A percentile compares a stretch with the other conserved stretches of the same genome.
Conservation (phyloP, 352 stramenopile genomes). For the Aphanomyces cochlioides region DNA sequence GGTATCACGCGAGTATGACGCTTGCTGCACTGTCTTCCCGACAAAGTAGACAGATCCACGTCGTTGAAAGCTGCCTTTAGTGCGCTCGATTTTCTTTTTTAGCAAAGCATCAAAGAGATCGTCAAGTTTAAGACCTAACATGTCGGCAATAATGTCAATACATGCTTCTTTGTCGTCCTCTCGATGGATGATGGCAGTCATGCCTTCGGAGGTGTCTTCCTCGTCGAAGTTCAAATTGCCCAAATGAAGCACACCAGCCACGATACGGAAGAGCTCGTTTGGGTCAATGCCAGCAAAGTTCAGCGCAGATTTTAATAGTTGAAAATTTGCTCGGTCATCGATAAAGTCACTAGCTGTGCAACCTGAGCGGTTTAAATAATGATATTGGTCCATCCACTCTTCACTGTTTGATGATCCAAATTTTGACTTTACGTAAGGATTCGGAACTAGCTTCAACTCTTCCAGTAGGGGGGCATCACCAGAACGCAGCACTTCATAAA, state of each 20-base stretch:
- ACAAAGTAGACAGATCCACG: constrained; percentile 51
- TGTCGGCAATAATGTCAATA: constrained; percentile 41
- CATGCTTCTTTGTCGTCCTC: constrained; percentile 27
- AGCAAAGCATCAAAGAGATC: constrained; percentile 63
- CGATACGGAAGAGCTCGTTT: constrained; percentile 37
- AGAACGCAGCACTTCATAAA: constrained; percentile 32
- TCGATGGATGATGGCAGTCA: constrained; percentile 1
- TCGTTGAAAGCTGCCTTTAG: constrained; percentile 60
- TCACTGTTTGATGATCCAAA: background rate
- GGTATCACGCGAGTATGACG: constrained; percentile 60
- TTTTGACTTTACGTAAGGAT: constrained; percentile 33
- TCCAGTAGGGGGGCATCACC: constrained; percentile 6
- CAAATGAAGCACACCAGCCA: constrained; percentile 45
- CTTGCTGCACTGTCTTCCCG: constrained; percentile 41
- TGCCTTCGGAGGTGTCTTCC: constrained; percentile 26
- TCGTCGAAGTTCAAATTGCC: constrained; percentile 50
- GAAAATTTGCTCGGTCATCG: constrained; percentile 42
- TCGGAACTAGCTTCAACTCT: constrained; percentile 36
- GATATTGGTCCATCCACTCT: constrained; percentile 15
- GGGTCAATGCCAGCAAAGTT: constrained; percentile 37
- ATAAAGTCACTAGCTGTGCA: constrained; percentile 30
- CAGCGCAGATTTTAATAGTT: constrained; percentile 36
- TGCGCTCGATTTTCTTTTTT: constrained; percentile 38
- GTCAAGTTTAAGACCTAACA: constrained; percentile 56
- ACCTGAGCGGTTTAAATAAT: constrained; percentile 26